Percentiles rank a stretch among this genome's conserved stretches.
Conservation (phyloP, 2,329 filamentous ascomycete species). For the Exutisphaerella laricina region DNA sequence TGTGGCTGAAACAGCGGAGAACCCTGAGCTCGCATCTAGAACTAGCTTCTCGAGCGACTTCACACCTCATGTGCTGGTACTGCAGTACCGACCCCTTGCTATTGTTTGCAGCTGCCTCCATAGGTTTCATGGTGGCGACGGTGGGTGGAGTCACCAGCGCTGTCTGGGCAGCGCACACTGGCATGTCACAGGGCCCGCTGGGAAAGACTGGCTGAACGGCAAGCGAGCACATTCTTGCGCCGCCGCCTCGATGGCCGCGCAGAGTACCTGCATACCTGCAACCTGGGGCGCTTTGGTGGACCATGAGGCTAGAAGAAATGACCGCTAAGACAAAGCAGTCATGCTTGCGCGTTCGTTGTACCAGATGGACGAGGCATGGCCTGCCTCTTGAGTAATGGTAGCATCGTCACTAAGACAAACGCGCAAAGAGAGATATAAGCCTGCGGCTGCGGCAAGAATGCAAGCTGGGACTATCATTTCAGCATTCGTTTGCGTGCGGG, state of each 20-base stretch:
- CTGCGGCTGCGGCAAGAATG: conserved; percentile 3
- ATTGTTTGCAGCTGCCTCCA: neutral
- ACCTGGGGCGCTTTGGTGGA: conserved; percentile 10
- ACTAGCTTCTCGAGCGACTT: neutral
- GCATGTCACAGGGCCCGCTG: conserved; percentile 4
- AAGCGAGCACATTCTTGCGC: conserved; percentile 16
- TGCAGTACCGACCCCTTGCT: conserved; percentile 4
- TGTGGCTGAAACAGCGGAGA: neutral
- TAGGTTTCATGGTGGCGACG: neutral
- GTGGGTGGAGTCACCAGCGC: neutral
- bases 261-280: conserved; percentile 6
- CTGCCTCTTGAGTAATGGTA: conserved; percentile 10
- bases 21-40: neutral
- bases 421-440: conserved; percentile 2
- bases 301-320: conserved; percentile 21
- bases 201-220: too few species aligned
- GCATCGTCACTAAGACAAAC: conserved; percentile 5
- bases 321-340: conserved; percentile 18
- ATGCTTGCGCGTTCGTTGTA: conserved; percentile 7
- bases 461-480: neutral
- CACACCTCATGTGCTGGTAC: conserved; percentile 3
- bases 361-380: conserved; percentile 1
- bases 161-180: conserved; percentile 1
- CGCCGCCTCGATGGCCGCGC: conserved; percentile 6
- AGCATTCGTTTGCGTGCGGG: conserved; percentile 3